phyloP scores from a whole-genome alignment of 2,329 filamentous ascomycete genomes.

The Exophiala mesophila region DNA sequence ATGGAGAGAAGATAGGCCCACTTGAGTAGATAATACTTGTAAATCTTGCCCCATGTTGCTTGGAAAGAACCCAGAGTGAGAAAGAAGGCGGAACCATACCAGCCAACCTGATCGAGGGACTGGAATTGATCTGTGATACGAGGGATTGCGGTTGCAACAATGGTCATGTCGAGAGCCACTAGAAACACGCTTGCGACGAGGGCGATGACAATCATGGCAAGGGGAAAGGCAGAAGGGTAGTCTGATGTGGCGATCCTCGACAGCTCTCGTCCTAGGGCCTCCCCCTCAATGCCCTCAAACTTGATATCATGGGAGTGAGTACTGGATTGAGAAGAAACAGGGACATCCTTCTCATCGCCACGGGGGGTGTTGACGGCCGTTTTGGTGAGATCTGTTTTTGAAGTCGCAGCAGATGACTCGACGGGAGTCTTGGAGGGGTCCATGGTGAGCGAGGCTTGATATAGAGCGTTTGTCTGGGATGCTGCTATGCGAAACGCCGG shows the following conservation, averaged over 20 bases:
- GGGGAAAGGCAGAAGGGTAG: conserved; percentile 22
- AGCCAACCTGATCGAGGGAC: conserved; percentile 30
- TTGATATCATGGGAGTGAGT: neutral
- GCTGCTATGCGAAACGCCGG: too few relatives aligned
- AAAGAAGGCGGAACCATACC: conserved; percentile 37
- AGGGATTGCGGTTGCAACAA: conserved; percentile 34
- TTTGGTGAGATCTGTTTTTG: conserved; percentile 22
- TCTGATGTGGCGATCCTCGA: conserved; percentile 26
- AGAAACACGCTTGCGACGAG: conserved; percentile 24
- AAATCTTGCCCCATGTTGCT: conserved; percentile 31
- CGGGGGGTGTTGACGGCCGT: conserved; percentile 11
- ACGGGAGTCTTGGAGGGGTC: conserved; percentile 12
- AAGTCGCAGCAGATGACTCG: conserved; percentile 14
- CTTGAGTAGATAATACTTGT: conserved; percentile 33
- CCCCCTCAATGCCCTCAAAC: conserved; percentile 7
- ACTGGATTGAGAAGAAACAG: neutral
- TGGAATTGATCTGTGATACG: conserved; percentile 34
- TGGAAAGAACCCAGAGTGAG: conserved; percentile 33
- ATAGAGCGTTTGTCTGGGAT: too few relatives aligned
- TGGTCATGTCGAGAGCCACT: conserved; percentile 29
- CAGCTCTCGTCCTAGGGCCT: conserved; percentile 18
- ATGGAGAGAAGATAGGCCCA: conserved; percentile 33
- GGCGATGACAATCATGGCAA: conserved; percentile 25
- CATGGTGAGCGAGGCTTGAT: conserved; percentile 12
- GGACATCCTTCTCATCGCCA: conserved; percentile 13